Evolutionary conservation across 192 early-diverging fungal genomes (phyloP).

Genomic region (Thamnidium elegans): DNA sequence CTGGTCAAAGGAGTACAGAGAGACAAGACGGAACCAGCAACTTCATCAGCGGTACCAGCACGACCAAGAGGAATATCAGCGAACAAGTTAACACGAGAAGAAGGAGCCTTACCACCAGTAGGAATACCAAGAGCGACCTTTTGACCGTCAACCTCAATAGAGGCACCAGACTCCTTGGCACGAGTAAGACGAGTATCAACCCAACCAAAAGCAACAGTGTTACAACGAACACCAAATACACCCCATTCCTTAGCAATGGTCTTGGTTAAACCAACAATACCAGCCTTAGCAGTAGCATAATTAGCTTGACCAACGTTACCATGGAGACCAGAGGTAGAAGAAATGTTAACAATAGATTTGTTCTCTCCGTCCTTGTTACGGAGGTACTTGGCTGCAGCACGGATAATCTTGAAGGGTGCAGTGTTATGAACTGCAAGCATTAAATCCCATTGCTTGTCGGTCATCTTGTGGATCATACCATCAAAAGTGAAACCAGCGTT

Average conservation of each 20-base stretch:
- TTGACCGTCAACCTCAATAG: slow-evolving; percentile 55
- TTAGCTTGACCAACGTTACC: slow-evolving; percentile 93
- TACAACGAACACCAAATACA: slow-evolving; percentile 58
- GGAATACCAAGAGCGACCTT: slow-evolving; percentile 63
- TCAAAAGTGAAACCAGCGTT: slow-evolving; percentile 97
- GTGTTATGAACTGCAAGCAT: slow-evolving; percentile 69
- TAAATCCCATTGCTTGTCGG: slow-evolving; percentile 93
- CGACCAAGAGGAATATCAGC: slow-evolving; percentile 56
- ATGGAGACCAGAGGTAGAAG: slow-evolving; percentile 77
- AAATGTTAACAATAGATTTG: slow-evolving; percentile 56
- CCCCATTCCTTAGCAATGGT: slow-evolving; percentile 82
- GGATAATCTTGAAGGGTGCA: slow-evolving; percentile 61
- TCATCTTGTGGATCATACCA: slow-evolving; percentile 86
- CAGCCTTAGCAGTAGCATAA: slow-evolving; percentile 93
- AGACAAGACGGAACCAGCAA: slow-evolving; percentile 55
- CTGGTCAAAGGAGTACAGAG: slow-evolving; percentile 55
- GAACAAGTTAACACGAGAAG: slow-evolving; percentile 33
- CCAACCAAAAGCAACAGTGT: slow-evolving; percentile 62
- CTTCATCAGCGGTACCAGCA: slow-evolving; percentile 59
- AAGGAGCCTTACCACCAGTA: slow-evolving; percentile 40
- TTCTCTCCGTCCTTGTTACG: slow-evolving; percentile 57
- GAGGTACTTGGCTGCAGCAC: slow-evolving; percentile 54
- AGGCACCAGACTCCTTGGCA: slow-evolving; percentile 60
- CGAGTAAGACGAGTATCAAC: slow-evolving; percentile 66
- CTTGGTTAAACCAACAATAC: slow-evolving; percentile 87